A percentile compares a stretch with the other conserved stretches of the same genome.
phyloP scores from a whole-genome alignment of 441 rosid genomes.

The Populus hybrid region DNA sequence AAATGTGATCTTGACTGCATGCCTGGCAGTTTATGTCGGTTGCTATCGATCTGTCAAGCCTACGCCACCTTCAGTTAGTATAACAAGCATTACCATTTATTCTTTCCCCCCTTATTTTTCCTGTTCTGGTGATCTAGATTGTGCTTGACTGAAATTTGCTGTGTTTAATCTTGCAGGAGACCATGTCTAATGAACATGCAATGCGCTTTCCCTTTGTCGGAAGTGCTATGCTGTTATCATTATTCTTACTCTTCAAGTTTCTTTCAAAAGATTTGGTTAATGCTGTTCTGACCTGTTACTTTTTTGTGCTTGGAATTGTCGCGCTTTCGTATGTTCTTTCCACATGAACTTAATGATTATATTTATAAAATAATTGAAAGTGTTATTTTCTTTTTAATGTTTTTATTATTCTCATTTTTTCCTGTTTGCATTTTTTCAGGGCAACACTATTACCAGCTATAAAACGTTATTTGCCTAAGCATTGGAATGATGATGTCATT shows the following conservation, averaged over 20 bases:
- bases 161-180: conserved; percentile 58
- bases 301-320: neutral
- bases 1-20: conserved; percentile 82
- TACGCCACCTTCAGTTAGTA: conserved; percentile 77
- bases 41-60: conserved; percentile 89
- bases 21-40: conserved; percentile 78
- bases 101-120: neutral
- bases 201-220: conserved; percentile 99
- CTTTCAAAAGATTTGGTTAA: conserved; percentile 94
- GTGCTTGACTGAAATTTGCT: conserved; percentile 12
- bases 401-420: too few relatives aligned
- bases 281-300: neutral
- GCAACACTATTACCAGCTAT: conserved; percentile 86
- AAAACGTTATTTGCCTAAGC: conserved; percentile 57
- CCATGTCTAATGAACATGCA: conserved; percentile 96
- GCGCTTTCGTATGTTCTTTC: neutral
- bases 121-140: neutral
- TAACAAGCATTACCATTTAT: neutral
- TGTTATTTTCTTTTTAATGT: too few relatives aligned
- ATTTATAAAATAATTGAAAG: too few relatives aligned
- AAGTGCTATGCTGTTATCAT: conserved; percentile 91
- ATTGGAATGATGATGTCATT: conserved; percentile 78
- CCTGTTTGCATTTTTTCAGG: conserved; percentile 19
- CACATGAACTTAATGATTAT: neutral
- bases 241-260: conserved; percentile 93